These are phyloP conservation scores for Nepenthes gracilis DNA, from an alignment of 148 eudicot genomes.

Conservation along the genomic window DNA sequence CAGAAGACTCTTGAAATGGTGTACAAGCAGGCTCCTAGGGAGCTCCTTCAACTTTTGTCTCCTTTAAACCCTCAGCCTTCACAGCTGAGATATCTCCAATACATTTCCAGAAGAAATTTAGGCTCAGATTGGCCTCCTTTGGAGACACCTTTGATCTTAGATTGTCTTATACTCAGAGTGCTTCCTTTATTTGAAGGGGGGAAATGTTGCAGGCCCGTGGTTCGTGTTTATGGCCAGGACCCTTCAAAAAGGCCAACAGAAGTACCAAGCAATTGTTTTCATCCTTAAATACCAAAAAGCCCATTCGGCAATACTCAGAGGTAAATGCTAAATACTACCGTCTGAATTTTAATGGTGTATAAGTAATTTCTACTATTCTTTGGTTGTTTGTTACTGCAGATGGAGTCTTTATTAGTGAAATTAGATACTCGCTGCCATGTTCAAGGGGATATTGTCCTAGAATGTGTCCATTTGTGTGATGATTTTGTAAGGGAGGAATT, in stretches of 20 bases:
- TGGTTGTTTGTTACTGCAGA: constrained; percentile 38
- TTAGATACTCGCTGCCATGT: constrained; percentile 55
- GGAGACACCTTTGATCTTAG: constrained; percentile 40
- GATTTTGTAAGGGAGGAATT: constrained; percentile 49
- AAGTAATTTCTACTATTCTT: constrained; percentile 8
- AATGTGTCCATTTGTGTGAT: constrained; percentile 58
- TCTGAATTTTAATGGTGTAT: neutral
- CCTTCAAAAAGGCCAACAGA: constrained; percentile 37
- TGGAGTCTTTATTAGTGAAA: constrained; percentile 54
- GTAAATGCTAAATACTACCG: constrained; percentile 20
- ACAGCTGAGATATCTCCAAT: constrained; percentile 61
- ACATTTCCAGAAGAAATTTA: constrained; percentile 43
- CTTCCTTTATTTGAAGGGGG: constrained; percentile 45
- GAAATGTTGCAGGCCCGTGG: constrained; percentile 55
- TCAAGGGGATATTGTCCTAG: constrained; percentile 79
- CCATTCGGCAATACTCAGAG: constrained; percentile 36
- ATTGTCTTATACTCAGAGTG: constrained; percentile 42
- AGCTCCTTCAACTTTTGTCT: constrained; percentile 51
- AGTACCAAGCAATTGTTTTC: constrained; percentile 48
- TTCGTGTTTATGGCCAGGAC: constrained; percentile 64
- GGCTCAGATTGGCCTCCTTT: constrained; percentile 53
- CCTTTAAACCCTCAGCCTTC: constrained; percentile 63
- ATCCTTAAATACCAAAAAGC: constrained; percentile 40
- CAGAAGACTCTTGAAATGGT: constrained; percentile 76
- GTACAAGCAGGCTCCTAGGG: constrained; percentile 63